Evolutionary conservation across 768 basidiomycete species (phyloP).

Genomic region (Boletus huronensis): DNA sequence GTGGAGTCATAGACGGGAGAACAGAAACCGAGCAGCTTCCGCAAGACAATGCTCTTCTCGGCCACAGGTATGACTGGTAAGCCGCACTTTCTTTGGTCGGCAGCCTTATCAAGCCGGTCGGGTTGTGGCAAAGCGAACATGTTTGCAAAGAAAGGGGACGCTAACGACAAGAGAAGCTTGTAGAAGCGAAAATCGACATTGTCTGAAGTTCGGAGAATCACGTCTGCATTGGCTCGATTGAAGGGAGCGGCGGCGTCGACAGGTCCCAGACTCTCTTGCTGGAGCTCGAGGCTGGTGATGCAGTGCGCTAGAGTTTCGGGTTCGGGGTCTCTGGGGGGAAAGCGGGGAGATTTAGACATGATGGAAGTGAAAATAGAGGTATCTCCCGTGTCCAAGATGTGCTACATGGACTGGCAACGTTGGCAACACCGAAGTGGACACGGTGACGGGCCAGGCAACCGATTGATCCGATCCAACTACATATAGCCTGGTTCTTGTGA

Average conservation of each 20-base stretch:
- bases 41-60: conserved; percentile 42
- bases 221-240: conserved; percentile 46
- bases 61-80: conserved; percentile 46
- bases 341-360: conserved; percentile 16
- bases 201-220: conserved; percentile 56
- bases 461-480: conserved; percentile 1
- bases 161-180: conserved; percentile 50
- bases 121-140: conserved; percentile 54
- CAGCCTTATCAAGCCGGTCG: conserved; percentile 22
- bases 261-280: conserved; percentile 8
- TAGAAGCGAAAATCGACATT: conserved; percentile 49
- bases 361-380: background rate
- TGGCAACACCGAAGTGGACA: conserved; percentile 4
- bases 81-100: conserved; percentile 31
- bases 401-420: conserved; percentile 19
- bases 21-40: conserved; percentile 44
- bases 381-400: background rate
- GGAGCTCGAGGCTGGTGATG: background rate
- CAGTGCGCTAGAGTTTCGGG: background rate
- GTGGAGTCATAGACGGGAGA: conserved; percentile 43
- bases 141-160: conserved; percentile 55
- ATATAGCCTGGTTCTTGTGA: background rate
- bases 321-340: conserved; percentile 7
- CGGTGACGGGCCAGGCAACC: conserved; percentile 3
- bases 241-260: conserved; percentile 41